Conservation (phyloP, 768 basidiomycete species). For the Auriscalpium vulgare region DNA sequence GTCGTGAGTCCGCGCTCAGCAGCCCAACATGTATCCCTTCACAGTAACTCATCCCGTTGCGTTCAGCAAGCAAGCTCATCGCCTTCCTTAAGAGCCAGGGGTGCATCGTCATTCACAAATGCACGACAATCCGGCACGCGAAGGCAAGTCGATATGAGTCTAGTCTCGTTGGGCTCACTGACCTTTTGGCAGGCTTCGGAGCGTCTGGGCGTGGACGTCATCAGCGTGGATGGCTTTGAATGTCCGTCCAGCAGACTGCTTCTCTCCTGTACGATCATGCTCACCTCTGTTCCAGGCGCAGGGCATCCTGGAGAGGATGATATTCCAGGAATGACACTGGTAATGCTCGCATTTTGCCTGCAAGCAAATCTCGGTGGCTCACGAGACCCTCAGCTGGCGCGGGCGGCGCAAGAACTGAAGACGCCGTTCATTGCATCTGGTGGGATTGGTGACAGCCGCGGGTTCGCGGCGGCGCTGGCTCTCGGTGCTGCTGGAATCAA, state of each 20-base stretch:
- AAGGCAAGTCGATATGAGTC: conserved; percentile 37
- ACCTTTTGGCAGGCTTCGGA: conserved; percentile 42
- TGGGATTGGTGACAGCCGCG: conserved; percentile 81
- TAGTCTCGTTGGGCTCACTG: background rate
- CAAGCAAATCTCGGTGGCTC: background rate
- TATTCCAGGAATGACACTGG: conserved; percentile 80
- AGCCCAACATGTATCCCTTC: background rate
- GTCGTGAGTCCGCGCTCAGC: conserved; percentile 43
- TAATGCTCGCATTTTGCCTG: conserved; percentile 20
- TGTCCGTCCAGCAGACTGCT: conserved; percentile 36
- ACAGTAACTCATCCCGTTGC: background rate
- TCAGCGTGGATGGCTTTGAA: conserved; percentile 90
- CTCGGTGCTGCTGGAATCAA: conserved; percentile 84
- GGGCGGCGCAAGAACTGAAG: conserved; percentile 77
- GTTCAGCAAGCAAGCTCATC: conserved; percentile 69
- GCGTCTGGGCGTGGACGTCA: conserved; percentile 72
- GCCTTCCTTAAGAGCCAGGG: conserved; percentile 72
- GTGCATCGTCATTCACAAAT: conserved; percentile 84
- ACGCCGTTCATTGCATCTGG: conserved; percentile 88
- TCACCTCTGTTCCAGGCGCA: conserved; percentile 49
- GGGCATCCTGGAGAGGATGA: conserved; percentile 95
- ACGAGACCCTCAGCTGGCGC: conserved; percentile 53
- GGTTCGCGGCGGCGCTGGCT: conserved; percentile 73
- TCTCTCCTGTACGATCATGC: background rate
- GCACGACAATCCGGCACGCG: conserved; percentile 80